Evolutionary conservation across 768 basidiomycete genomes (phyloP).

Genomic region (Trametes coccinea): DNA sequence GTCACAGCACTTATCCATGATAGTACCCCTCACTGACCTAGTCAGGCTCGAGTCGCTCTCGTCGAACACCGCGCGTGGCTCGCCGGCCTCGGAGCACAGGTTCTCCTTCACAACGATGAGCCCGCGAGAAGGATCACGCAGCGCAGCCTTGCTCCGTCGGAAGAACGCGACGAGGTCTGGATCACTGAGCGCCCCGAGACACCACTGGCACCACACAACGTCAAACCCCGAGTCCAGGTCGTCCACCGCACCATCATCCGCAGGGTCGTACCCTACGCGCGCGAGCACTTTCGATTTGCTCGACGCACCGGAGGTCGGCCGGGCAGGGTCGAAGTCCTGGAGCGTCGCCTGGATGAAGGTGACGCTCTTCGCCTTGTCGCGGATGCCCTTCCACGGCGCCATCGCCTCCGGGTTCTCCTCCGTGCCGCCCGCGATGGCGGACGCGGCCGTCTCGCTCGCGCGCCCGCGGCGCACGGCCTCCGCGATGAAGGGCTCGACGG

Average conservation of each 20-base stretch:
- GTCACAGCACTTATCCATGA: neutral
- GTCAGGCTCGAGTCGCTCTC: conserved; percentile 89
- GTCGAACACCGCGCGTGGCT: conserved; percentile 64
- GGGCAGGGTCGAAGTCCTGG: conserved; percentile 76
- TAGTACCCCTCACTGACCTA: conserved; percentile 47
- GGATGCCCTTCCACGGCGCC: conserved; percentile 66
- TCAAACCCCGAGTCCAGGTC: conserved; percentile 67
- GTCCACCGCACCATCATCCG: conserved; percentile 43
- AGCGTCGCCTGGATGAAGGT: conserved; percentile 78
- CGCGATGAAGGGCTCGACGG: conserved; percentile 73
- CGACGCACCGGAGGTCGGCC: conserved; percentile 34
- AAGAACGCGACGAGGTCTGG: conserved; percentile 78
- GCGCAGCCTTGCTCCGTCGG: conserved; percentile 55
- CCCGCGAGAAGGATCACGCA: conserved; percentile 52
- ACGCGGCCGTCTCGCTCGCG: conserved; percentile 30
- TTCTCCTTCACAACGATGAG: conserved; percentile 94
- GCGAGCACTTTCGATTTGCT: conserved; percentile 52
- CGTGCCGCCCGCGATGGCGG: conserved; percentile 5
- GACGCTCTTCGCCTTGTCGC: conserved; percentile 64
- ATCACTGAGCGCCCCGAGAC: conserved; percentile 84
- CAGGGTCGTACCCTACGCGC: conserved; percentile 63
- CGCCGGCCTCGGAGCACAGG: conserved; percentile 58
- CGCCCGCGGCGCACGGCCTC: conserved; percentile 56
- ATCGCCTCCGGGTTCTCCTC: conserved; percentile 20
- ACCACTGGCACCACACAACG: conserved; percentile 97